Evolutionary conservation across 805 yeast genomes (phyloP), one percentile per base, ranked within the genome.

Genomic region (Pichia nanzhaoensis): DNA sequence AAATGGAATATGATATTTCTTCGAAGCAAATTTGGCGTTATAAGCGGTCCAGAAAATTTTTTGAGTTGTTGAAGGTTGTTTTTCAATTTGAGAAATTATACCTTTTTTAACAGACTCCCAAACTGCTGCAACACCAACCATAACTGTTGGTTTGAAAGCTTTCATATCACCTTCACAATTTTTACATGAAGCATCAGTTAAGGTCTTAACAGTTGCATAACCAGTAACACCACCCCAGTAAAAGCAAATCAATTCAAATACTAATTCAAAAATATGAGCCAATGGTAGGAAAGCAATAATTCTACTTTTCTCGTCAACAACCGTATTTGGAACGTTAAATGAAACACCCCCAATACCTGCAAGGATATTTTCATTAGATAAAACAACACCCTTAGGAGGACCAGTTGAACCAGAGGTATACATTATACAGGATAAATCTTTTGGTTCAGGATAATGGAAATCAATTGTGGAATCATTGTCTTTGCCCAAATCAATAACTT

Each of bases 41-140:
- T 70, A 88, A 9, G 95, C 91, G 24, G 78, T 73, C 98, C 99
- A 93, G 64, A 93, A 93, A 37, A 91, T 59, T 63, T 78, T 84
- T 67, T 88, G 95, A 28, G 76, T 73, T 20, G 81, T 55, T 14
- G 78, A 56, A 16, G 95, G 84, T 57, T 73, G 72, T 57, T 78
- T 75, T 53, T 73, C 70, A 53, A 93, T 77, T 68, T 90, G 89
- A 45, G 77, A 77, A 47, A 87, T 50, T 48, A 93, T 84, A 48
- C 99, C 99, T 72, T 93, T 93, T 66, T 90, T 84, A 50, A 93
- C 87, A 33, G 84, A 75, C 71, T 93, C 99, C 95, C 96, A 93
- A 43, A 93, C 97, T 4, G 98, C 96, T 16, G 97, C 97, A 46
- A 93, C 99, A 66, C 96, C 99, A 53, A 89, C 96, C 96, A 93